phyloP scores from a whole-genome alignment of 805 yeast species.

The Cyberlindnera japonica region DNA sequence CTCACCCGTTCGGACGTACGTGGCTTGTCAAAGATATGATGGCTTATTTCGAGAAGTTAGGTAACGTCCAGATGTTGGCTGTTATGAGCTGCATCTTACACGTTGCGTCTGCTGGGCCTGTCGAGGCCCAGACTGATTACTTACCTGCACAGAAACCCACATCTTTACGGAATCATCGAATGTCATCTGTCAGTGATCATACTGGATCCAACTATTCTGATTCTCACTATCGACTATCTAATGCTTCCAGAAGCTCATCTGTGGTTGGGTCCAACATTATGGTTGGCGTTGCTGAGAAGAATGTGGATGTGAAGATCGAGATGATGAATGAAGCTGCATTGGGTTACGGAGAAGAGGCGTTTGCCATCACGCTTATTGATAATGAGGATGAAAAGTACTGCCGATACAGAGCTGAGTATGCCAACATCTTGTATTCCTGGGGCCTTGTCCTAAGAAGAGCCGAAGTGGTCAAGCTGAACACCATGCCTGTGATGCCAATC shows the following conservation, averaged over 20 bases:
- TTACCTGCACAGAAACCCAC: slow-evolving; percentile 6
- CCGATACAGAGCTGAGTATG: slow-evolving; percentile 63
- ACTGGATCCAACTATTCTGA: slow-evolving; percentile 23
- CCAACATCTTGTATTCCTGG: slow-evolving; percentile 76
- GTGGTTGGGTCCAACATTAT: slow-evolving; percentile 13
- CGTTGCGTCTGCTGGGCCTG: slow-evolving; percentile 15
- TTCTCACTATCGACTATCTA: slow-evolving; percentile 19
- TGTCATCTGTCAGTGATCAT: slow-evolving; percentile 18
- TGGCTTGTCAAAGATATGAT: slow-evolving; percentile 65
- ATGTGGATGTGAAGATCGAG: slow-evolving; percentile 39
- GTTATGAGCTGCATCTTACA: slow-evolving; percentile 72
- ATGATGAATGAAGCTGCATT: slow-evolving; percentile 38
- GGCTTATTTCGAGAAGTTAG: slow-evolving; percentile 55
- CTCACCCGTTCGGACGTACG: slow-evolving; percentile 69
- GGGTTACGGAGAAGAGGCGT: slow-evolving; percentile 34
- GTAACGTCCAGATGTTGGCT: slow-evolving; percentile 85
- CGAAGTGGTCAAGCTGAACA: slow-evolving; percentile 71
- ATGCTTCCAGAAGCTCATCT: slow-evolving; percentile 26
- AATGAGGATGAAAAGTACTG: slow-evolving; percentile 26
- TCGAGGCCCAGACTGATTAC: slow-evolving; percentile 5
- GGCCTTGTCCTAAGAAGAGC: slow-evolving; percentile 77
- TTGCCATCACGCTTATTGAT: slow-evolving; percentile 37
- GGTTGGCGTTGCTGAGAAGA: slow-evolving; percentile 7
- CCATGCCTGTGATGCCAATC: slow-evolving; percentile 26
- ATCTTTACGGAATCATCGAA: slow-evolving; percentile 11